These are phyloP conservation scores for Saussurea involucrata DNA, from an alignment of 129 eudicot genomes.

Conservation along the genomic window DNA sequence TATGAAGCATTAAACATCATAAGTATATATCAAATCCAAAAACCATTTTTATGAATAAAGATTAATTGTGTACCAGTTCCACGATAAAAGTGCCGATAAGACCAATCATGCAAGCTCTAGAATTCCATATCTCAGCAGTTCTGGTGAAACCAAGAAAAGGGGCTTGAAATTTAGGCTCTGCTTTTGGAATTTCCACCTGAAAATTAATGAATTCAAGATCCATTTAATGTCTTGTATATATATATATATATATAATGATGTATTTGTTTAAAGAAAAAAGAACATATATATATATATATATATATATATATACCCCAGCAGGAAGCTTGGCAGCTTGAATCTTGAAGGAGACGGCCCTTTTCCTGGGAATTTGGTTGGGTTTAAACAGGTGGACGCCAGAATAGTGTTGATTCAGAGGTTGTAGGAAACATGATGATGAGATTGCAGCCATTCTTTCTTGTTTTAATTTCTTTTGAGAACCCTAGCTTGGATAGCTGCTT, in stretches of 20 bases:
- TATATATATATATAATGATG: too few relatives aligned
- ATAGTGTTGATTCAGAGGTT: conserved; percentile 13
- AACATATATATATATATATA: background rate
- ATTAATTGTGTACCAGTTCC: conserved; percentile 47
- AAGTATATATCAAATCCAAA: background rate
- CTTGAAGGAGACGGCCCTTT: conserved; percentile 32
- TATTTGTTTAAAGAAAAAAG: background rate
- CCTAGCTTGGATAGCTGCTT: background rate
- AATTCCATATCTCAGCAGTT: conserved; percentile 91
- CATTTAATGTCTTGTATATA: background rate
- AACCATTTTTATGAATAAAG: background rate
- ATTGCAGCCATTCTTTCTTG: conserved; percentile 23
- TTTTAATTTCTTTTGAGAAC: background rate
- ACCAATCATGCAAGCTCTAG: conserved; percentile 98
- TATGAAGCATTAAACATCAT: background rate
- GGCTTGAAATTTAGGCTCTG: conserved; percentile 59
- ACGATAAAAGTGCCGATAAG: conserved; percentile 87
- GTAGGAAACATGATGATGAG: conserved; percentile 32
- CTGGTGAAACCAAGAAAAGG: conserved; percentile 83
- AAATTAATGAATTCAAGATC: background rate
- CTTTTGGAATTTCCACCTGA: conserved; percentile 82
- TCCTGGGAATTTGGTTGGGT: conserved; percentile 21
- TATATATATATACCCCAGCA: conserved; percentile 51
- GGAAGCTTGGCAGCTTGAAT: conserved; percentile 88
- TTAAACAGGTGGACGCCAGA: conserved; percentile 8